Evolutionary conservation across 139 green algal genomes (phyloP).

Genomic region (Ettlia oleoabundans): DNA sequence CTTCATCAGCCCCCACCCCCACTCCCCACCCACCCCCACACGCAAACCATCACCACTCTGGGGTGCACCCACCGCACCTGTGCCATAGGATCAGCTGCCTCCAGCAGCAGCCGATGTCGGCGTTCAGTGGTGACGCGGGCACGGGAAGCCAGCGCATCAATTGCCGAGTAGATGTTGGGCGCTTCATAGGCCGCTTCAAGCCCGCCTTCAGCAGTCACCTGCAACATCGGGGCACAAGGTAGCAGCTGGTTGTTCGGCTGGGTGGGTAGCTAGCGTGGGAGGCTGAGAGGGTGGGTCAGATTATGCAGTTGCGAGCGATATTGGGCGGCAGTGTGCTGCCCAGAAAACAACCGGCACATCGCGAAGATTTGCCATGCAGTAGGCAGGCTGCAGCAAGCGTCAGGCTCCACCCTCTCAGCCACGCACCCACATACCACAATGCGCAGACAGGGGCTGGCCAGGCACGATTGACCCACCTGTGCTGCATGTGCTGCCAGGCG

Average conservation of each 20-base stretch:
- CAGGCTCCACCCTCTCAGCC: too few species aligned
- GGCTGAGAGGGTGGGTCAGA: not conserved
- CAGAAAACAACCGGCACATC: too few species aligned
- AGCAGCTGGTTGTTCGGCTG: not conserved
- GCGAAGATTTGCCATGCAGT: too few species aligned
- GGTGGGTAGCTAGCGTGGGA: not conserved
- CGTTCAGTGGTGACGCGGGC: constrained; percentile 61
- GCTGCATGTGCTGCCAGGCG: constrained; percentile 66
- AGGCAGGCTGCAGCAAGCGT: too few species aligned
- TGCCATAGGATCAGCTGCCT: not conserved
- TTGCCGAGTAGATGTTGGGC: constrained; percentile 66
- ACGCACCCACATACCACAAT: too few species aligned
- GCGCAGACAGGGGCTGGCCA: too few species aligned
- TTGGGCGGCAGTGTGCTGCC: too few species aligned
- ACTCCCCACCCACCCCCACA: too few species aligned
- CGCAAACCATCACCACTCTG: too few species aligned
- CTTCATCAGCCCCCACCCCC: too few species aligned
- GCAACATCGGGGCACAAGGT: not conserved
- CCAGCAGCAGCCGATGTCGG: constrained; percentile 47
- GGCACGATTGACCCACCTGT: not conserved
- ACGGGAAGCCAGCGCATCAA: constrained; percentile 71
- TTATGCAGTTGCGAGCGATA: too few species aligned
- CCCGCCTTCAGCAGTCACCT: constrained; percentile 60
- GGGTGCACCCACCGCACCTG: not conserved
- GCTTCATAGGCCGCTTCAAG: constrained; percentile 62